These are phyloP conservation scores for Stenocarpella maydis DNA, from an alignment of 2,329 filamentous ascomycete species.

Conservation along the genomic window DNA sequence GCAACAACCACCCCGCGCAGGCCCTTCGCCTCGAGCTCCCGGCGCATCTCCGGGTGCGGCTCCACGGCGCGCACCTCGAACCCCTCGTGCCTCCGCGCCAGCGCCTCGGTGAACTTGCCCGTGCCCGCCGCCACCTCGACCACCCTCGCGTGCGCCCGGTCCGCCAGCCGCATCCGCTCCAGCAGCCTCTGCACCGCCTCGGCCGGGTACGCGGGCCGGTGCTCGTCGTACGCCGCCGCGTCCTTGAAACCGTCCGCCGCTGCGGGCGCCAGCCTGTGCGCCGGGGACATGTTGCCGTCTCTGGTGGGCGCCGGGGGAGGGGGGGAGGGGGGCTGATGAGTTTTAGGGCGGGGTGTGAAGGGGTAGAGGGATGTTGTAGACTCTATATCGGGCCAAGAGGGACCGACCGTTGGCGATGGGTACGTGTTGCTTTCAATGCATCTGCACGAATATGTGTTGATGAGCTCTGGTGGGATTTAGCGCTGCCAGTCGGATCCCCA, in stretches of 20 bases:
- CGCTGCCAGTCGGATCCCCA: neutral
- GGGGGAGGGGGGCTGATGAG: neutral
- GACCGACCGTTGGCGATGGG: too few species aligned
- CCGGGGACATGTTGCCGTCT: constrained; percentile 32
- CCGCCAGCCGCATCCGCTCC: constrained; percentile 58
- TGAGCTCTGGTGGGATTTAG: neutral
- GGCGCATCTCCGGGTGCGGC: constrained; percentile 71
- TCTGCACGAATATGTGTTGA: neutral
- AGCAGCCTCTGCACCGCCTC: constrained; percentile 68
- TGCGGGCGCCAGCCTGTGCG: constrained; percentile 37
- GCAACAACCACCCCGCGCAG: constrained; percentile 62
- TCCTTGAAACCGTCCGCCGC: constrained; percentile 69
- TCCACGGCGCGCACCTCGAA: constrained; percentile 65
- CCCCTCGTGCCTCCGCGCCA: constrained; percentile 65
- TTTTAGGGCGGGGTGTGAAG: too few species aligned
- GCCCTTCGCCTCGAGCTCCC: constrained; percentile 64
- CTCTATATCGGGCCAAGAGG: too few species aligned
- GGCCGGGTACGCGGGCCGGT: constrained; percentile 72
- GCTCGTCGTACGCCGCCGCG: constrained; percentile 69
- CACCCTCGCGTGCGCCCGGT: constrained; percentile 51
- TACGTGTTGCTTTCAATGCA: neutral
- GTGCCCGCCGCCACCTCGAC: constrained; percentile 46
- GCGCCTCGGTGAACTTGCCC: constrained; percentile 47
- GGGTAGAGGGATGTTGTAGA: too few species aligned
- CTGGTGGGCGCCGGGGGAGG: neutral